Evolutionary conservation across 1,284 basidiomycete genomes (phyloP).

Genomic region (Leucoagaricus sp.): DNA sequence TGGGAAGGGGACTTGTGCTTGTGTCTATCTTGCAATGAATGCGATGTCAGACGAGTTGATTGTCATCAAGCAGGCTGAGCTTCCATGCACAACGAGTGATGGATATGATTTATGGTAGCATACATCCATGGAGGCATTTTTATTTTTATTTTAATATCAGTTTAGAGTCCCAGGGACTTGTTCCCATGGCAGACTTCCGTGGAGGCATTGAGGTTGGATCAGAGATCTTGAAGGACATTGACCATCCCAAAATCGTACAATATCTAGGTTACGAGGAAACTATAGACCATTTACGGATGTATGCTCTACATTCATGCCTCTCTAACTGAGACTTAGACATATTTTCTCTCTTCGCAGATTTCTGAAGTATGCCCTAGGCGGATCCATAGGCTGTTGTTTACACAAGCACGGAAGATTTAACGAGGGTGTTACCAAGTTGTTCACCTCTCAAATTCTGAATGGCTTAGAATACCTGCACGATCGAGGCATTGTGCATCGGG

Average conservation of each 20-base stretch:
- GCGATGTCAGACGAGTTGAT: slow-evolving; percentile 99
- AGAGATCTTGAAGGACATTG: slow-evolving; percentile 92
- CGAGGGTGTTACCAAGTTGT: slow-evolving; percentile 90
- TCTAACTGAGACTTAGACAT: neutral
- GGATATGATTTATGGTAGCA: slow-evolving; percentile 86
- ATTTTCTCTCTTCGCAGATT: slow-evolving; percentile 62
- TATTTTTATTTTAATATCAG: no score
- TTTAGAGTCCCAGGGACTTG: no score
- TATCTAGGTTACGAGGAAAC: slow-evolving; percentile 99
- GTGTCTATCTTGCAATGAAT: slow-evolving; percentile 95
- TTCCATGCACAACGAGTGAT: slow-evolving; percentile 89
- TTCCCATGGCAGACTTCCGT: no score
- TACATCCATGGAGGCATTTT: no score
- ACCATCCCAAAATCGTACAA: slow-evolving; percentile 96
- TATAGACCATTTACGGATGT: slow-evolving; percentile 90
- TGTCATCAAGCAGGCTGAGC: slow-evolving; percentile 98
- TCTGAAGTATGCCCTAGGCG: slow-evolving; percentile 97
- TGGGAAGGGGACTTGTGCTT: slow-evolving; percentile 95
- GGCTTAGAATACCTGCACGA: slow-evolving; percentile 95
- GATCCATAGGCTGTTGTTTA: slow-evolving; percentile 91
- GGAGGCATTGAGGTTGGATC: slow-evolving; percentile 94
- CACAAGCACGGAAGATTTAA: slow-evolving; percentile 93
- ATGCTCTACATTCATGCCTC: slow-evolving; percentile 33
- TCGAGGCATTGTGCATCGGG: slow-evolving; percentile 90
- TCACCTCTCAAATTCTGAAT: slow-evolving; percentile 89